Base-by-base conservation (phyloP, 306 rosid genomes). In the Pyrus bretschneideri region DNA sequence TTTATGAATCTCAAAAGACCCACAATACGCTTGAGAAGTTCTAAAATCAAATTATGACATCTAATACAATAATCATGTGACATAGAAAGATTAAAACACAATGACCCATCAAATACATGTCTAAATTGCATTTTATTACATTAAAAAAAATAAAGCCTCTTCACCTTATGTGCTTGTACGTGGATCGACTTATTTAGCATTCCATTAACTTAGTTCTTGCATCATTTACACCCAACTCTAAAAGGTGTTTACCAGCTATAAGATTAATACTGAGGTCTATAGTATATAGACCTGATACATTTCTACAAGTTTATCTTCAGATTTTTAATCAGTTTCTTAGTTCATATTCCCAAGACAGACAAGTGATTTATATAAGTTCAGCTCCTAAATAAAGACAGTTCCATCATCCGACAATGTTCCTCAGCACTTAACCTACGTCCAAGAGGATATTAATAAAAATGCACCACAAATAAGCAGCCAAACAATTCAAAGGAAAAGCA, bases 401-500 rank as follows among this genome's bases (percentile, higher is more conserved):
- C 71, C 54, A 21, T 42, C 54, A 67, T 67, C 71, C 22, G 15
- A 38, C 51, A 67, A 67, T 6, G 13, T 13, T 42, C 30, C 71
- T 11, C 9, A 11, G 45, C 2, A 67, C 33, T 25, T 44, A 18
- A 45, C n/a, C 21, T 7, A 54, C 7, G 35, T 6, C 29, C 25
- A 59, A 40, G 69, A 59, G 49, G 57, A 58, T 75, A 60, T 38
- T 11, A 29, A 19, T 23, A 19, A 29, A 40, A 6, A 67, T 33
- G 46, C 72, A 52, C 40, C 27, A 45, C 60, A 72, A 31, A 46
- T 29, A 31, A 61, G 68, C 76, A 74, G 21, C 44, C 62, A 61
- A 67, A 75, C 60, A 66, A n/a, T 42, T 4, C 49, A 62, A 51
- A 13, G n/a, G 60, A 54, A 63, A 72, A 70, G 59, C 76, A 61